Evolutionary conservation across 768 basidiomycete genomes (phyloP), one percentile per base, ranked within the genome.

Genomic region (Suillus ampliporus): DNA sequence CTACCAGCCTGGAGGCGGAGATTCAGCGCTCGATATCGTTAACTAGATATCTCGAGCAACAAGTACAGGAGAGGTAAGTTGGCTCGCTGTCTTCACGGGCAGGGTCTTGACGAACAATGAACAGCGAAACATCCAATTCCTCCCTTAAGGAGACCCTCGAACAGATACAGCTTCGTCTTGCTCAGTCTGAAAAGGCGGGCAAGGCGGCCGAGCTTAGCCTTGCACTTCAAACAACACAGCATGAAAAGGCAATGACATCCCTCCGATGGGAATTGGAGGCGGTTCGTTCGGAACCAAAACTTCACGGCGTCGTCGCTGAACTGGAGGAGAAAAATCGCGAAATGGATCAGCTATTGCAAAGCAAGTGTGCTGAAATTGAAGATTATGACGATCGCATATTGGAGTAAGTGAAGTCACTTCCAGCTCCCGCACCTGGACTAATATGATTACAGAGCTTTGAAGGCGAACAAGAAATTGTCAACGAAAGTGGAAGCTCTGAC

Each of bases 341-440:
- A 71, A 89, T 92, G 87, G 92, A 94, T 67, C 86, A 87, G 50
- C 77, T 91, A 48, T 76, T 94, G 48, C 82, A 81, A 61, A 79
- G 75, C 47, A 94, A 92, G 74, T 90, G 88, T 63, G 74, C 80
- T 15, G 92, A 94, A 76, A 91, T 94, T 61, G 92, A 94, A 70
- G 90, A 89, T 68, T 91, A 94, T 61, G 92, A 94, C 68, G 92
- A 94, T 70, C 85, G 85, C 40, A 85, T 87, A 57, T 84, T 94
- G 63, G 89, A 89, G 92, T 94, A 76, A 67, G 89, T 80, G 17
- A 37, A 19, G 64, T 65, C 34, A 11, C 43, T 31, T 48, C n/a
- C 10, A 26, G 19, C 54, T 57, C 54, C 67, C 31, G 58, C 47
- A 41, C 46, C 50, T 47, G 60, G 11, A 17, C 41, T 61, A 52